Percentiles rank a stretch among this genome's conserved stretches.
Evolutionary conservation across 495 filamentous ascomycete genomes (phyloP).

Genomic region (Penicillium malachiteum): DNA sequence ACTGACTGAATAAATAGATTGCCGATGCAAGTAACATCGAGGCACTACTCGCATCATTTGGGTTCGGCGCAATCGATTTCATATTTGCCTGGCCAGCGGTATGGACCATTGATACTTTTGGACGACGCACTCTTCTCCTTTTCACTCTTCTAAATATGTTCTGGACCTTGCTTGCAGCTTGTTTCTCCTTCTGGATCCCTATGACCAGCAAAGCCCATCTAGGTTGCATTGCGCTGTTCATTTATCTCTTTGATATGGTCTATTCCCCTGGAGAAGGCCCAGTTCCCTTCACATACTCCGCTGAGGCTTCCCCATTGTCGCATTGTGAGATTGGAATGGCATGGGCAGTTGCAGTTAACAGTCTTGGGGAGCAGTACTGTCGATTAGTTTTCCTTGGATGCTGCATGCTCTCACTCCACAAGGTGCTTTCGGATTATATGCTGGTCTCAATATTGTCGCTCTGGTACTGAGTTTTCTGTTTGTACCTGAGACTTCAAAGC

Average conservation of each 20-base stretch:
- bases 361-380: conserved; percentile 64
- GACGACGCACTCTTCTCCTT: conserved; percentile 70
- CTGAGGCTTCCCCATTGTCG: conserved; percentile 74
- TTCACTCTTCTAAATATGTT: conserved; percentile 87
- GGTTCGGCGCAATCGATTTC: conserved; percentile 81
- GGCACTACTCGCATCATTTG: conserved; percentile 71
- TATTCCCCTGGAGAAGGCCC: conserved; percentile 81
- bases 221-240: conserved; percentile 64
- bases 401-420: conserved; percentile 47
- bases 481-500: conserved; percentile 65
- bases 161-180: conserved; percentile 72
- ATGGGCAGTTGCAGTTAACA: conserved; percentile 66
- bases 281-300: conserved; percentile 78
- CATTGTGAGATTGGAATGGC: conserved; percentile 76
- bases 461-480: conserved; percentile 67
- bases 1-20: too few species aligned
- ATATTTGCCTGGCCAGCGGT: conserved; percentile 81
- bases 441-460: conserved; percentile 61
- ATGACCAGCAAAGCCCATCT: conserved; percentile 49
- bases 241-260: conserved; percentile 70
- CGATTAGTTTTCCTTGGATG: conserved; percentile 65
- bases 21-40: conserved; percentile 56
- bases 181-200: conserved; percentile 68
- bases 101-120: conserved; percentile 83
- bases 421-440: conserved; percentile 62